These are phyloP conservation scores for Lagenidium sp. DNA, from an alignment of 352 stramenopile species.

Conservation along the genomic window DNA sequence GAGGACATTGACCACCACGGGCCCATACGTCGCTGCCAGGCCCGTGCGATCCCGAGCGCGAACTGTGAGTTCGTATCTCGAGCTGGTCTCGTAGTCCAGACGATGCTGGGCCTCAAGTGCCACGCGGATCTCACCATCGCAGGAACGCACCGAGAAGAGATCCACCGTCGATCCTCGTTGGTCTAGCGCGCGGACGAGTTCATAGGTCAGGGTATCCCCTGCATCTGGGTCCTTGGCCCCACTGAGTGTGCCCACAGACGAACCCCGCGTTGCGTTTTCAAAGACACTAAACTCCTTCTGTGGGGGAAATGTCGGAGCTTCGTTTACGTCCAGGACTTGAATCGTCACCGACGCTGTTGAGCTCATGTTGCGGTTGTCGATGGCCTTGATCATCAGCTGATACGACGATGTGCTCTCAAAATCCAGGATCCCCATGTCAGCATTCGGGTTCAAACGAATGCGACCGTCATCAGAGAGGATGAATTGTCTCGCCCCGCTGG, in stretches of 20 bases:
- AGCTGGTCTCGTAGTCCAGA: constrained; percentile 29
- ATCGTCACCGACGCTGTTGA: constrained; percentile 19
- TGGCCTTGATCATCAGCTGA: constrained; percentile 10
- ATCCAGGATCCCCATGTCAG: constrained; percentile 6
- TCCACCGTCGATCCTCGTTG: constrained; percentile 21
- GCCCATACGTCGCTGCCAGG: constrained; percentile 12
- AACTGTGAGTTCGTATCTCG: constrained; percentile 17
- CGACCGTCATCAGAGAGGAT: constrained; percentile 13
- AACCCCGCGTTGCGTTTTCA: constrained; percentile 26
- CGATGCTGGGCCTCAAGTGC: constrained; percentile 10
- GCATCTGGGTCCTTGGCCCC: constrained; percentile 34
- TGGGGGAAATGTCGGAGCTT: constrained; percentile 26
- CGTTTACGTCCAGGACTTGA: constrained; percentile 36
- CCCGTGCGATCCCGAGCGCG: constrained; percentile 38
- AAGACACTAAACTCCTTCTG: constrained; percentile 20
- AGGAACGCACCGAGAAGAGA: constrained; percentile 44
- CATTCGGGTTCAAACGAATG: constrained; percentile 5
- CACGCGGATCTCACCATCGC: constrained; percentile 38
- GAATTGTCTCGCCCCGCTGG: constrained; percentile 16
- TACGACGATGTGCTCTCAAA: constrained; percentile 10
- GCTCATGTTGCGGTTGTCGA: not conserved
- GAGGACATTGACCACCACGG: constrained; percentile 10
- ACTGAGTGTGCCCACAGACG: constrained; percentile 19
- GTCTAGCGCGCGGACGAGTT: constrained; percentile 20
- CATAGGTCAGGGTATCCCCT: constrained; percentile 34